Conservation (phyloP, 805 yeast genomes). For the Candida insectalens region DNA sequence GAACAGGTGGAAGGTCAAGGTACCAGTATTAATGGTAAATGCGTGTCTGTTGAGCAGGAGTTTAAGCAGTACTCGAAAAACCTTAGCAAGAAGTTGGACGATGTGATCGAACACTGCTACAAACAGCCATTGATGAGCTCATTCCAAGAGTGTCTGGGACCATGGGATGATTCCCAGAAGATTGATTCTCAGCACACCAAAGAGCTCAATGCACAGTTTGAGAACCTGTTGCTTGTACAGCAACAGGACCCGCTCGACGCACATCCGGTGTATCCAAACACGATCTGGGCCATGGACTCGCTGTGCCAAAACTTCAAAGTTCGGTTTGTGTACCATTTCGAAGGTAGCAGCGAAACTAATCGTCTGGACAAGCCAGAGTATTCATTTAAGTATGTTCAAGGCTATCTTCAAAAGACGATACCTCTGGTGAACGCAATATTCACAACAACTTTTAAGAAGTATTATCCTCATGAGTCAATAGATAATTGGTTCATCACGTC, state of each 20-base stretch:
- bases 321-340: conserved; percentile 55
- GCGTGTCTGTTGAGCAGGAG: neutral
- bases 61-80: neutral
- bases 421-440: conserved; percentile 21
- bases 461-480: conserved; percentile 14
- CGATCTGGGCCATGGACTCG: conserved; percentile 42
- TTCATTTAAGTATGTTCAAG: conserved; percentile 43
- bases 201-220: conserved; percentile 2
- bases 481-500: conserved; percentile 34
- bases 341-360: conserved; percentile 47
- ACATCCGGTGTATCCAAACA: conserved; percentile 27
- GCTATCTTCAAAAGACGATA: conserved; percentile 26
- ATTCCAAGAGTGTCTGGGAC: neutral
- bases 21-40: neutral
- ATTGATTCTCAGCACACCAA: neutral
- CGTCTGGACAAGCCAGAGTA: conserved; percentile 64
- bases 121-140: neutral
- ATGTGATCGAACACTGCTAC: conserved; percentile 1
- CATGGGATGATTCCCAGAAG: conserved; percentile 4
- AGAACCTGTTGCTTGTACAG: conserved; percentile 21
- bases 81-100: neutral
- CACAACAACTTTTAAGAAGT: conserved; percentile 18
- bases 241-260: conserved; percentile 17
- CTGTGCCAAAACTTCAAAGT: conserved; percentile 35
- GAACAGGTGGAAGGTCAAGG: neutral